phyloP scores from a whole-genome alignment of 108 stramenopile genomes.

The Skeletonema costatum region DNA sequence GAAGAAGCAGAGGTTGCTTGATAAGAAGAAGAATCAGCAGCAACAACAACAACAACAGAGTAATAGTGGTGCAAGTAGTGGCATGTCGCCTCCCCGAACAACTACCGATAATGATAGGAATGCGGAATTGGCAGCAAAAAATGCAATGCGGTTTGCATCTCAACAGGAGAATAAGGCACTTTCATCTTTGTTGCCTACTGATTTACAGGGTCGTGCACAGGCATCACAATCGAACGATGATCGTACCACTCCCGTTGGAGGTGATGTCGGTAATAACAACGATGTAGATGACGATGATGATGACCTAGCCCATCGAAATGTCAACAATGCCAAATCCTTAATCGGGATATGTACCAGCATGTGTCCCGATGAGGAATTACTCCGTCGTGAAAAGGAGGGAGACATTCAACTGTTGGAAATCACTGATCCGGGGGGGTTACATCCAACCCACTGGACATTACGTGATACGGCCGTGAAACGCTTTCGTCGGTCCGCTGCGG shows the following conservation, averaged over 20 bases:
- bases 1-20: constrained; percentile 38
- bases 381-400: constrained; percentile 71
- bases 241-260: not conserved
- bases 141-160: constrained; percentile 47
- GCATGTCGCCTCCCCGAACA: not conserved
- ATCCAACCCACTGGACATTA: constrained; percentile 80
- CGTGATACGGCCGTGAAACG: constrained; percentile 84
- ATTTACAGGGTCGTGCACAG: constrained; percentile 28
- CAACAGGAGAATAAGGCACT: constrained; percentile 7
- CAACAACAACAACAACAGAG: not conserved
- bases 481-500: constrained; percentile 89
- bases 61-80: not conserved
- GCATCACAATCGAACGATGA: constrained; percentile 4
- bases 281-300: constrained; percentile 26
- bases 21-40: constrained; percentile 18
- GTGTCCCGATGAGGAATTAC: constrained; percentile 87
- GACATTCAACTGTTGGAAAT: constrained; percentile 88
- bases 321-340: constrained; percentile 63
- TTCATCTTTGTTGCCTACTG: constrained; percentile 35
- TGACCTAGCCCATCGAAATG: constrained; percentile 18
- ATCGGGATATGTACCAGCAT: constrained; percentile 75
- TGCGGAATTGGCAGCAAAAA: constrained; percentile 47
- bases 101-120: constrained; percentile 7
- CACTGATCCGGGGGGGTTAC: constrained; percentile 68
- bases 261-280: not conserved